Base-by-base conservation (phyloP, 768 basidiomycete species). In the Lactifluus piperatus region DNA sequence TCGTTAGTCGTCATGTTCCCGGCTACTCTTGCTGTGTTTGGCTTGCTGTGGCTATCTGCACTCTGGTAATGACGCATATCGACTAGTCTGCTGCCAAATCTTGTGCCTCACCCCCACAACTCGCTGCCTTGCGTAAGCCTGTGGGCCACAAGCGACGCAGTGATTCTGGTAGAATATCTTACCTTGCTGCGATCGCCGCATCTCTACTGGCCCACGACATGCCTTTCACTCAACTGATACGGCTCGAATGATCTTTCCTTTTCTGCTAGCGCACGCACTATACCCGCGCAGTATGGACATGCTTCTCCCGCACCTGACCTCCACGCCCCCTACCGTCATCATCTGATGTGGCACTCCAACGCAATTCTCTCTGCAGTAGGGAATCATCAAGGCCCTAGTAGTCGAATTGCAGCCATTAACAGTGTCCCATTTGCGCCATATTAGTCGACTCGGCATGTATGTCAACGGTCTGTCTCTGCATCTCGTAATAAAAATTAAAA, bases 301-400 rank as follows among this genome's bases (percentile, higher is more conserved):
- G 60, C 60, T 56, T 61, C 60, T 36, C 49, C 54, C 36, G 59
- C 59, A 61, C 60, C 60, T 61, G 60, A 61, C 60, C 44, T 20
- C 60, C 60, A 61, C 60, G 54, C 55, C 59, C 52, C 59, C 41
- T 61, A 51, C 49, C 41, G 53, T 45, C 43, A 45, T 51, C 50
- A 51, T 56, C 50, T 61, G 60, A 61, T 61, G 54, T 52, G 44
- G 54, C 54, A 44, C 44, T 32, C 22, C 44, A 29, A 55, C 24
- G 32, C 24, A 20, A 46, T 51, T 61, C 44, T 51, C 49, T 51
- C 48, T 56, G 29, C 51, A 56, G 52, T 51, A 51, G 44, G 56
- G 58, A 51, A 50, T 47, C 30, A 47, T 51, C 9, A 27, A 60
- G 41, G 53, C 54, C 36, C 48, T 37, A 51, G 34, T 16, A 49